Conservation (phyloP, 306 rosid species). For the Cercis canadensis region DNA sequence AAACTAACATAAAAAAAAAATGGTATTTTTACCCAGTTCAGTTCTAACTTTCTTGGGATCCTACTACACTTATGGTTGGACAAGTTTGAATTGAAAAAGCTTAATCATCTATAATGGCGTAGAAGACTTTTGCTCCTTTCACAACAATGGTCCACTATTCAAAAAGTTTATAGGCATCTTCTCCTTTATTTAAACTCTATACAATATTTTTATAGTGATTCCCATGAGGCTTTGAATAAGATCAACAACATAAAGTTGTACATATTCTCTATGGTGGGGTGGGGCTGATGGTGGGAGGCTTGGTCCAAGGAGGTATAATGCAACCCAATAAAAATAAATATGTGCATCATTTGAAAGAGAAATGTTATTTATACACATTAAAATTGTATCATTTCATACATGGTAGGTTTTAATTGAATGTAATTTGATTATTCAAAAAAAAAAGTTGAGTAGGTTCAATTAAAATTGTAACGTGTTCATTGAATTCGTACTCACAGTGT, state of each 20-base stretch:
- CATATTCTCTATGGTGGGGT: neutral
- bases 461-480: too few species aligned
- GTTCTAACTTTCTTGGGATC: too few species aligned
- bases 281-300: slow-evolving; percentile 16
- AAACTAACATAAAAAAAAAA: neutral
- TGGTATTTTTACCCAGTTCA: too few species aligned
- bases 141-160: slow-evolving; percentile 1
- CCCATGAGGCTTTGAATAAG: neutral
- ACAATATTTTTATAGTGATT: neutral
- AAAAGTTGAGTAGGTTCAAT: too few species aligned
- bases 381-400: too few species aligned
- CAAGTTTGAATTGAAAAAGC: neutral
- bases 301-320: neutral
- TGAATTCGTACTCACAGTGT: too few species aligned
- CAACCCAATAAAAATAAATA: neutral
- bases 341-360: neutral
- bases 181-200: neutral
- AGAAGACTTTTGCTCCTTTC: neutral
- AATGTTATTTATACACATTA: too few species aligned
- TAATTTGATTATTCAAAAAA: too few species aligned
- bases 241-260: neutral
- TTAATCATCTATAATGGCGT: neutral
- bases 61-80: neutral
- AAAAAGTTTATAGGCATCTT: slow-evolving; percentile 31
- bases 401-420: too few species aligned